Base-by-base conservation (phyloP, 2,329 filamentous ascomycete species). In the Botryotinia narcissicola region DNA sequence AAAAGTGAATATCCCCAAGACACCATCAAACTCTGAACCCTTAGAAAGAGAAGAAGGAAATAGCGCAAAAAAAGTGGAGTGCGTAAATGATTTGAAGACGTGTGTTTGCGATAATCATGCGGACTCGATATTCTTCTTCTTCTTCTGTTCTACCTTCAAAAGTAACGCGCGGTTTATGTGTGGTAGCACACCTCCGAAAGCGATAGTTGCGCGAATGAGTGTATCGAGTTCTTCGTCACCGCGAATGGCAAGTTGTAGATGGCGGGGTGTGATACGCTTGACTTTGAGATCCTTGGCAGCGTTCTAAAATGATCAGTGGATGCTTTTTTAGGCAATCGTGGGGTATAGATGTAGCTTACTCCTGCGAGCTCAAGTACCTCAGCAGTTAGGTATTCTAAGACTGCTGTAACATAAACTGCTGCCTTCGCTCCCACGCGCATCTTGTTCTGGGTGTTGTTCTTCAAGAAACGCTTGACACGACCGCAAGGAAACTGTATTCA, bases 401-500 rank as follows among this genome's bases (percentile, higher is more conserved):
- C 96, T 61, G 96, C 96, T 68, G 96, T 98, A 76, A 98, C 94
- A 83, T 99, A 99, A 80, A 99, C 96, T 78, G 96, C 95, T 77
- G 96, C 96, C 88, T 98, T 98, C 82, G 95, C 96, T 80, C 96
- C 96, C 78, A 99, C 97, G 85, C 96, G 95, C 93, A 98, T 98
- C 88, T 98, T 98, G 86, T 98, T 97, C 83, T 98, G 96, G 68
- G 96, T 98, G 86, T 98, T 98, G 84, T 94, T 94, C 90, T 98
- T 98, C 83, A 99, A 88, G 87, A 98, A 98, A 87, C 96, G 95
- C 92, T 99, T 99, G 85, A 99, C 96, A 92, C 96, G 96, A 86
- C 96, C 96, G 84, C 96, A 99, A 75, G 96, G 96, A 84, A 99
- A 99, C 96, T 99, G 82, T 74, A 78, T 68, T 67, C 62, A 70